Percentiles rank a stretch among this genome's conserved stretches.
Conservation (phyloP, 306 rosid species). For the Gastrolobium villosum region DNA sequence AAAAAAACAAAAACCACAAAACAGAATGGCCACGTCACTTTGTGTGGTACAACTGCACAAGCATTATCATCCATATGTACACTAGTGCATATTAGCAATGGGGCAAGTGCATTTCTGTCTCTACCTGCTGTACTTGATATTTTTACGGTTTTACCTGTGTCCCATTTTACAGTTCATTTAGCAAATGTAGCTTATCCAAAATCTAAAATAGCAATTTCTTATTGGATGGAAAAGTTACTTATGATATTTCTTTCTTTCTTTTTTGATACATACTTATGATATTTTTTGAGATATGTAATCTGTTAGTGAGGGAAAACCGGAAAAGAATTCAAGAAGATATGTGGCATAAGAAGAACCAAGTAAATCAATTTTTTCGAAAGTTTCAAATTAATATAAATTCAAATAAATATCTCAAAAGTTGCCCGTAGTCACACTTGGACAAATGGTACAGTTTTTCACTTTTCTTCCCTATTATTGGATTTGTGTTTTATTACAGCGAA, state of each 20-base stretch:
- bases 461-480: background rate
- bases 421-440: background rate
- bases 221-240: constrained; percentile 23
- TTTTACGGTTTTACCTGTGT: constrained; percentile 18
- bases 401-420: background rate
- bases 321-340: background rate
- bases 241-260: background rate
- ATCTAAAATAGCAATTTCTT: constrained; percentile 26
- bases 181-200: constrained; percentile 30
- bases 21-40: background rate
- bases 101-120: constrained; percentile 1
- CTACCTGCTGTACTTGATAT: background rate
- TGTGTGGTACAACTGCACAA: background rate
- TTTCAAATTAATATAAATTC: constrained; percentile 14
- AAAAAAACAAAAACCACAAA: background rate
- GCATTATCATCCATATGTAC: constrained; percentile 11
- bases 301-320: background rate
- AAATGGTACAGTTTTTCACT: constrained; percentile 5
- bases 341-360: background rate
- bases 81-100: background rate
- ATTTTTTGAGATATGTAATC: constrained; percentile 39
- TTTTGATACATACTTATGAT: background rate
- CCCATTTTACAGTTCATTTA: constrained; percentile 11
- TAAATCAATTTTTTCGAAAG: background rate
- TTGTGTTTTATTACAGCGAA: background rate